These are phyloP conservation scores for Nematodospora anomalae DNA, from an alignment of 1,139 yeast genomes.

Conservation along the genomic window DNA sequence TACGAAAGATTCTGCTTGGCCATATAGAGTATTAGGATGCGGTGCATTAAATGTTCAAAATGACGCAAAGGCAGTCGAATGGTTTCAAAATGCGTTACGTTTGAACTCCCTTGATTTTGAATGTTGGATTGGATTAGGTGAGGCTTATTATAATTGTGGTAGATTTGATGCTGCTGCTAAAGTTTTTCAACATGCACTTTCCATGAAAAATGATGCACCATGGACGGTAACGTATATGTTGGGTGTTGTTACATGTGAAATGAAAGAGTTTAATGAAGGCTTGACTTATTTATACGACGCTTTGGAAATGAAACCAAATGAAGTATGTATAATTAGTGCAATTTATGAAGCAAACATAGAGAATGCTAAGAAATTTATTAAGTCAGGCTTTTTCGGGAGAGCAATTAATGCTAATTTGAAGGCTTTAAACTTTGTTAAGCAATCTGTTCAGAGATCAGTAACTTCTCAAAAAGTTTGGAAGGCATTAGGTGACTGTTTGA, in stretches of 20 bases:
- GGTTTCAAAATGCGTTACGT: constrained; percentile 85
- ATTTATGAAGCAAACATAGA: constrained; percentile 57
- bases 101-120: constrained; percentile 64
- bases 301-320: constrained; percentile 43
- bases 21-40: constrained; percentile 82
- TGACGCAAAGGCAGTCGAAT: constrained; percentile 78
- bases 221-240: constrained; percentile 69
- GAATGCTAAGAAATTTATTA: constrained; percentile 52
- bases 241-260: constrained; percentile 57
- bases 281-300: constrained; percentile 37
- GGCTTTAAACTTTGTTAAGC: constrained; percentile 52
- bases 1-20: constrained; percentile 62
- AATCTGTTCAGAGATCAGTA: constrained; percentile 36
- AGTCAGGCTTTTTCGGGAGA: constrained; percentile 66
- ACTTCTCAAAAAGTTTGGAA: constrained; percentile 56
- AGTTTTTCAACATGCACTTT: constrained; percentile 69
- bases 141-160: constrained; percentile 84
- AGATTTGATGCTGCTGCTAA: constrained; percentile 82
- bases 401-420: constrained; percentile 39
- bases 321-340: constrained; percentile 58
- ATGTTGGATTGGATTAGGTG: constrained; percentile 94
- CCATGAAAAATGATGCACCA: constrained; percentile 35
- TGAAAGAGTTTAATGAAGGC: constrained; percentile 41
- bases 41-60: constrained; percentile 71
- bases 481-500: constrained; percentile 49